phyloP scores from a whole-genome alignment of 768 basidiomycete species.

The Calvatia gigantea region DNA sequence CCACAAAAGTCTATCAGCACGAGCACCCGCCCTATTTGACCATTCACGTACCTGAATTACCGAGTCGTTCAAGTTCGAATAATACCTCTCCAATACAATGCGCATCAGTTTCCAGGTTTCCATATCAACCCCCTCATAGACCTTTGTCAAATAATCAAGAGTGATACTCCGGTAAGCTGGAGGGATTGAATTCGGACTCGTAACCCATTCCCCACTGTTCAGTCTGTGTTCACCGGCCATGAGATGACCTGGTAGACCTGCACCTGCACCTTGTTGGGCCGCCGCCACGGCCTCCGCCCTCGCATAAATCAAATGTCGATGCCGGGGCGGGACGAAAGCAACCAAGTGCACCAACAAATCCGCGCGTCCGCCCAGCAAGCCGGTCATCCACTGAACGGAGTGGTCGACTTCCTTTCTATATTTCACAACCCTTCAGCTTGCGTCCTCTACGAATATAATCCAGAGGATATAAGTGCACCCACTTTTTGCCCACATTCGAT shows the following conservation, averaged over 20 bases:
- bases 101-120: not conserved
- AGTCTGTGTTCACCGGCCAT: not conserved
- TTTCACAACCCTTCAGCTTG: not conserved
- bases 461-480: not conserved
- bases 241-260: not conserved
- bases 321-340: not conserved
- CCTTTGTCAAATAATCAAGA: not conserved
- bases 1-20: not conserved
- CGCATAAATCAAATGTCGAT: not conserved
- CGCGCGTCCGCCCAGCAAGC: not conserved
- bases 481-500: not conserved
- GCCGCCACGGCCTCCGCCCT: not conserved
- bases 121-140: not conserved
- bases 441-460: not conserved
- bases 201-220: not conserved
- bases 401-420: not conserved
- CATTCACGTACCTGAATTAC: not conserved
- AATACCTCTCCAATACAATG: not conserved
- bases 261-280: not conserved
- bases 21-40: not conserved
- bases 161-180: not conserved
- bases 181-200: not conserved
- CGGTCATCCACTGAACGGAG: not conserved
- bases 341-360: not conserved
- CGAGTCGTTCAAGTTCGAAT: not conserved